Conservation (phyloP, 2,329 filamentous ascomycete species). For the Tolypocladium pustulatum region DNA sequence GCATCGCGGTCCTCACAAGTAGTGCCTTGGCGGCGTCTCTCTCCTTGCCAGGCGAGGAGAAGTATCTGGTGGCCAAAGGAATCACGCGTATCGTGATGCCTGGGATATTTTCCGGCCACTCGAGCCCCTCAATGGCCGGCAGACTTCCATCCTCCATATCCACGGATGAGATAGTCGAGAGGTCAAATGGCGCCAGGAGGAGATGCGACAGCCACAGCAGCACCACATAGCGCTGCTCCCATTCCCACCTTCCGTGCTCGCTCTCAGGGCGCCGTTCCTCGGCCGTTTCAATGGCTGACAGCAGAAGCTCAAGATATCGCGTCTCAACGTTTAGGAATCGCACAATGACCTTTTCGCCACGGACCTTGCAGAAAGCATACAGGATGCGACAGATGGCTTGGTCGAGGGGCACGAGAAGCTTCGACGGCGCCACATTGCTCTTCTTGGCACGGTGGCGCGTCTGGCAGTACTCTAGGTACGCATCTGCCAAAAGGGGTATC, state of each 20-base stretch:
- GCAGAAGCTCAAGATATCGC: constrained; percentile 68
- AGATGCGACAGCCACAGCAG: constrained; percentile 81
- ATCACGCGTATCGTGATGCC: constrained; percentile 61
- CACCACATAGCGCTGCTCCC: constrained; percentile 84
- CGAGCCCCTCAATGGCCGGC: constrained; percentile 34
- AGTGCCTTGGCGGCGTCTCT: constrained; percentile 77
- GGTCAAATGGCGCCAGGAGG: constrained; percentile 78
- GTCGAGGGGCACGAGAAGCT: constrained; percentile 45
- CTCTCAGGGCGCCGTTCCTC: constrained; percentile 20
- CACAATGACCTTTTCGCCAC: constrained; percentile 85
- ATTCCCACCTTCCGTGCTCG: constrained; percentile 40
- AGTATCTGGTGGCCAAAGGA: constrained; percentile 58
- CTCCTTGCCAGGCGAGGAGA: constrained; percentile 73
- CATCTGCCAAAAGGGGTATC: constrained; percentile 63
- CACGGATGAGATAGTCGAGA: constrained; percentile 68
- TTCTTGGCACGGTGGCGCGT: constrained; percentile 28
- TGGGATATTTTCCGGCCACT: constrained; percentile 52
- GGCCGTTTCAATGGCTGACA: constrained; percentile 60
- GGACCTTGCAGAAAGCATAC: constrained; percentile 88
- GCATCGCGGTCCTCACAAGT: constrained; percentile 70
- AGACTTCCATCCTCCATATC: constrained; percentile 35
- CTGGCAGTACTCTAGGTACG: constrained; percentile 60
- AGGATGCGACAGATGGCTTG: constrained; percentile 68
- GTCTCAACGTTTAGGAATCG: constrained; percentile 88
- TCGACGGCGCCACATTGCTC: constrained; percentile 16